Percentiles rank a stretch among this genome's conserved stretches.
Evolutionary conservation across 192 early-diverging fungal genomes (phyloP).

Genomic region (Linnemannia zychae): DNA sequence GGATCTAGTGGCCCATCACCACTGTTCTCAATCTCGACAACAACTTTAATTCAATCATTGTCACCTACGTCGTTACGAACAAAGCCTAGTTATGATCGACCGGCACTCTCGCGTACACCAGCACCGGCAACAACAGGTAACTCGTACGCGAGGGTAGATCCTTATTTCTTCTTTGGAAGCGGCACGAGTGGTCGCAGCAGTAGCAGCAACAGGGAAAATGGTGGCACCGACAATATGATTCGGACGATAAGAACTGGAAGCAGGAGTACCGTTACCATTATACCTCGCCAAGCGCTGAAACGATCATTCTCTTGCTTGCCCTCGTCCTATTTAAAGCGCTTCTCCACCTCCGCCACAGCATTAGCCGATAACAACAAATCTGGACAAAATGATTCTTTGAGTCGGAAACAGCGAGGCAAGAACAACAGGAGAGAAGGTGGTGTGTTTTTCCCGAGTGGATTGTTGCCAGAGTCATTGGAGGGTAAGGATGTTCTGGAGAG

Average conservation of each 20-base stretch:
- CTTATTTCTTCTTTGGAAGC: constrained; percentile 4
- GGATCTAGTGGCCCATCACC: too few relatives aligned
- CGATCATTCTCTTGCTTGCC: constrained; percentile 3
- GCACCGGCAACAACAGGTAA: background rate
- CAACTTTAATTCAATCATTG: background rate
- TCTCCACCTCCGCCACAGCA: too few relatives aligned
- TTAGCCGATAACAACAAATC: too few relatives aligned
- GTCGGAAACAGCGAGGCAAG: background rate
- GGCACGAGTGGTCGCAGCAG: too few relatives aligned
- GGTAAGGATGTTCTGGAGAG: constrained; percentile 32
- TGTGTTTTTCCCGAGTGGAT: constrained; percentile 7
- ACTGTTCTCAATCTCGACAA: background rate
- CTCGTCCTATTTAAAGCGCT: too few relatives aligned
- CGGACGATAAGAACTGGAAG: background rate
- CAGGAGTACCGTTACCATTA: constrained; percentile 13
- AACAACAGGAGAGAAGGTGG: constrained; percentile 1
- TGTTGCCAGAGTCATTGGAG: constrained; percentile 44
- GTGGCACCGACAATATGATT: background rate
- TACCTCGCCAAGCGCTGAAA: constrained; percentile 14
- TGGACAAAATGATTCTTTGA: too few relatives aligned
- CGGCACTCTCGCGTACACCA: too few relatives aligned
- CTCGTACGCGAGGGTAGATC: background rate
- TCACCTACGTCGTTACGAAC: too few relatives aligned
- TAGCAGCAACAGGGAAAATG: background rate
- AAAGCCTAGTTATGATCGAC: too few relatives aligned